Evolutionary conservation across 2,329 filamentous ascomycete genomes (phyloP), one percentile per base, ranked within the genome.

Genomic region (Anthostomella pinea): DNA sequence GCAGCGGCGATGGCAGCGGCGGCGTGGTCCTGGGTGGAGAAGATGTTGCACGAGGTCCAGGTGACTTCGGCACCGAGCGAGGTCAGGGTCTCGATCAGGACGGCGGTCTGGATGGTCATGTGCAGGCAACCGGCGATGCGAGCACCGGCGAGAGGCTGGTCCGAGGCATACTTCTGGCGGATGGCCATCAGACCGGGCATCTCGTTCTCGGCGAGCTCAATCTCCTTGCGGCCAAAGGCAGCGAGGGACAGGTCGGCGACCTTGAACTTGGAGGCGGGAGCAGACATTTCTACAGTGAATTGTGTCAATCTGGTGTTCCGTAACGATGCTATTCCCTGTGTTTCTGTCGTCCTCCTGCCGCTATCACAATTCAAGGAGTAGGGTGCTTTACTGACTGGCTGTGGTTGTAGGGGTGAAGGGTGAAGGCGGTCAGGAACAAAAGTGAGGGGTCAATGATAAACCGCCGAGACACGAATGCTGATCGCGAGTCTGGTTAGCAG

Each of bases 71-170:
- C 93, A 73, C 93, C 93, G 60, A 98, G 88, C 56, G 84, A 76
- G 61, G 79, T 86, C 65, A 98, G 83, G 53, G 93, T 98, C 83
- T 98, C 93, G 70, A 98, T 98, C 62, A 98, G 84, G 64, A 98
- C 93, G 58, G 93, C 93, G 52, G 93, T 98, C 79, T 98, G 93
- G 74, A 98, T 97, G 67, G 93, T 97, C 91, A 95, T 96, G 84
- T 96, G 90, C 67, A 97, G 77, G 74, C 93, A 97, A 65, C 93
- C 93, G 59, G 93, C 93, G 68, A 98, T 96, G 62, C 91, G 85
- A 67, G 90, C 88, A 67, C 91, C 90, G 66, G 84, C 84, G 62
- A 98, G 80, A 58, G 93, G 93, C 80, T 97, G 91, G 72, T 95
- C 91, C 46, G 69, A 68, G 57, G 86, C 87, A 69, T 97, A 98